Conservation (phyloP, 306 rosid genomes). For the Mimosa pudica region DNA sequence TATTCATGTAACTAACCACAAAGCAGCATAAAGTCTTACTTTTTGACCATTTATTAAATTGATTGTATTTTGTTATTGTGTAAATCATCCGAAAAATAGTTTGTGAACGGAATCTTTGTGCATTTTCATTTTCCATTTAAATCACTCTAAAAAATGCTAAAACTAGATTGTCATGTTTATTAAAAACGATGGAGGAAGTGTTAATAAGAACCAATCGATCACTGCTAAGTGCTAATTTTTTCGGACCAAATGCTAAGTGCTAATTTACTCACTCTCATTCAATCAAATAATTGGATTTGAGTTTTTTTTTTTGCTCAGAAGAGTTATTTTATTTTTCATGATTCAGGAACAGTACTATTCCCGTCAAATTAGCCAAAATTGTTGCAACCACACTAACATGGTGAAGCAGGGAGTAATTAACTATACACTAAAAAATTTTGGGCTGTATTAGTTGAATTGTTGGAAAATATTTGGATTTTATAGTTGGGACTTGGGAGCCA, state of each 20-base stretch:
- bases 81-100: background rate
- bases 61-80: background rate
- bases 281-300: background rate
- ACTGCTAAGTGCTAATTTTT: too few species aligned
- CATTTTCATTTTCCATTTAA: background rate
- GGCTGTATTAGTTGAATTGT: background rate
- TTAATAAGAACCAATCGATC: background rate
- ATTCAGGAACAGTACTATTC: too few species aligned
- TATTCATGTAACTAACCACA: too few species aligned
- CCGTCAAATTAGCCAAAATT: background rate
- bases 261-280: too few species aligned
- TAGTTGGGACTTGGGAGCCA: background rate
- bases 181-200: background rate
- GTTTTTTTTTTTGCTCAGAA: too few species aligned
- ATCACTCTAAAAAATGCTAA: too few species aligned
- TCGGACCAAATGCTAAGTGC: too few species aligned
- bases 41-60: background rate
- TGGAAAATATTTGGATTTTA: too few species aligned
- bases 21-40: too few species aligned
- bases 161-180: too few species aligned
- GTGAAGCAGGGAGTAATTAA: background rate
- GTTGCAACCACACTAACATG: background rate
- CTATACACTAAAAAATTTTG: background rate
- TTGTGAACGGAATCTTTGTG: background rate
- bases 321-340: too few species aligned